Percentiles rank a stretch among this genome's conserved stretches.
phyloP scores from a whole-genome alignment of 305 asterid genomes.

The Fraxinus floribunda region DNA sequence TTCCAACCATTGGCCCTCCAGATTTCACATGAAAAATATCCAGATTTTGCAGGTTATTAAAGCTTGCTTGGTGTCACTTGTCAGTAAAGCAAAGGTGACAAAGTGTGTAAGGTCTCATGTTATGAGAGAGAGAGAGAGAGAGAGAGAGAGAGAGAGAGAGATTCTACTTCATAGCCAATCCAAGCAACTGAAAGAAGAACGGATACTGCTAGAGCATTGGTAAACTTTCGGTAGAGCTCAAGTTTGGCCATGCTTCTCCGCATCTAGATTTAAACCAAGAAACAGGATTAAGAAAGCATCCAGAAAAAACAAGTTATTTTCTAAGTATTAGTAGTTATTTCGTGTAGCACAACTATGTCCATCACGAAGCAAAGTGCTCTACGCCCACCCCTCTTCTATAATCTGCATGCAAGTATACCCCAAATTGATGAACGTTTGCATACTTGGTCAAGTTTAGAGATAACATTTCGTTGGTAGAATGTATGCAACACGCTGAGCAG shows the following conservation, averaged over 20 bases:
- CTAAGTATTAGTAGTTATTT: neutral
- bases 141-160: slow-evolving; percentile 11
- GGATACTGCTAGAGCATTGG: slow-evolving; percentile 76
- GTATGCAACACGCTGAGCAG: neutral
- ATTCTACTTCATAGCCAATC: slow-evolving; percentile 91
- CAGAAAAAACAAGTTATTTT: neutral
- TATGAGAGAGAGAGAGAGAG: neutral
- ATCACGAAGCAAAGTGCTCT: neutral
- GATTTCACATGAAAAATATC: neutral
- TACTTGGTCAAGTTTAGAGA: neutral
- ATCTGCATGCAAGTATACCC: neutral
- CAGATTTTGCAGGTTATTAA: neutral
- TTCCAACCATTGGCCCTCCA: neutral
- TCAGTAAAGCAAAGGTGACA: neutral
- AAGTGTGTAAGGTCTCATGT: neutral
- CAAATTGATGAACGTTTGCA: neutral
- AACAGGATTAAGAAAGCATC: neutral
- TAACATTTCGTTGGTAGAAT: neutral
- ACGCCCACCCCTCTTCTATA: neutral
- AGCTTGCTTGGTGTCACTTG: neutral
- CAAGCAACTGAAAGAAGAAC: slow-evolving; percentile 90
- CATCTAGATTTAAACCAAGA: slow-evolving; percentile 52
- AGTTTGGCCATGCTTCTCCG: slow-evolving; percentile 83
- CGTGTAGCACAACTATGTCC: neutral
- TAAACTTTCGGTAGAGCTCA: slow-evolving; percentile 62